These are phyloP conservation scores for Stemphylium beticola DNA, from an alignment of 2,329 filamentous ascomycete species.

Conservation along the genomic window DNA sequence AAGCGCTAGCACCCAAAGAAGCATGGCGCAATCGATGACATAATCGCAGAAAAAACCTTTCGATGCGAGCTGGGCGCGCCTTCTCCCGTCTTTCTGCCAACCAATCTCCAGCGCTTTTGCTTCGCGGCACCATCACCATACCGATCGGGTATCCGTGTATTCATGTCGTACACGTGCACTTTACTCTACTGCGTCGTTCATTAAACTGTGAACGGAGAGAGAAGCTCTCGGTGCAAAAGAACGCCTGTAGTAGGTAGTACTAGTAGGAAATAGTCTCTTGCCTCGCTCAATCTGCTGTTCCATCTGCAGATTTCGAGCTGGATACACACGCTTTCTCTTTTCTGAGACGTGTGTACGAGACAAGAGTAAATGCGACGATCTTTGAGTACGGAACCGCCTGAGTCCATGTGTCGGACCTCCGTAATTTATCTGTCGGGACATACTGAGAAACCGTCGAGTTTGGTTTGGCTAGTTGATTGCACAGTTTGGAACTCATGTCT, in stretches of 20 bases:
- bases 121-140: not conserved
- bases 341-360: slow-evolving; percentile 40
- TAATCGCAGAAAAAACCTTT: slow-evolving; percentile 13
- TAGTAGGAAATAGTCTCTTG: slow-evolving; percentile 36
- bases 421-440: slow-evolving; percentile 52
- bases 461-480: not conserved
- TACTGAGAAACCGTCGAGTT: slow-evolving; percentile 2
- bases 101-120: not conserved
- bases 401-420: slow-evolving; percentile 39
- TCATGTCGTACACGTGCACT: not conserved
- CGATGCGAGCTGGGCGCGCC: not conserved
- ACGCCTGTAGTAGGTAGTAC: not conserved
- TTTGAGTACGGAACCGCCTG: slow-evolving; percentile 50
- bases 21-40: not conserved
- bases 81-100: slow-evolving; percentile 5
- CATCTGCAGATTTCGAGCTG: slow-evolving; percentile 48
- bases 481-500: too few relatives aligned
- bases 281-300: slow-evolving; percentile 48
- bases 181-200: not conserved
- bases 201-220: not conserved
- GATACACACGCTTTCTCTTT: slow-evolving; percentile 29
- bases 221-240: not conserved
- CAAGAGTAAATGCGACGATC: slow-evolving; percentile 47
- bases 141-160: not conserved
- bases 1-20: not conserved